These are phyloP conservation scores for Rhizopogon vinicolor DNA, from an alignment of 768 basidiomycete genomes.

Conservation along the genomic window DNA sequence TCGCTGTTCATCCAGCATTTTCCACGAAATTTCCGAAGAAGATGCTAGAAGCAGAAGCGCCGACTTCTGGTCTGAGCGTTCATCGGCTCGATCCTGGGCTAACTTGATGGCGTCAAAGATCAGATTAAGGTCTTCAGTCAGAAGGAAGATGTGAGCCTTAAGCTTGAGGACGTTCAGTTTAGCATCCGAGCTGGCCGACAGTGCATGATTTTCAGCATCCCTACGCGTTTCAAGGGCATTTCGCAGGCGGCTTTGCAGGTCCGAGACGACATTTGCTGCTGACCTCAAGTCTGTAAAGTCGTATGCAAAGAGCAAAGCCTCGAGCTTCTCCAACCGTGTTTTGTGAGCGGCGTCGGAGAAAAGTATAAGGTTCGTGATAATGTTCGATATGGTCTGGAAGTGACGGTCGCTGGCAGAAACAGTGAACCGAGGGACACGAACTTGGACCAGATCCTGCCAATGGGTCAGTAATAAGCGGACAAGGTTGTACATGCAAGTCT, in stretches of 20 bases:
- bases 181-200: constrained; percentile 29
- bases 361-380: constrained; percentile 83
- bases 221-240: constrained; percentile 50
- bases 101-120: constrained; percentile 85
- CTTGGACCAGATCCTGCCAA: constrained; percentile 69
- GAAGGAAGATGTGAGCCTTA: constrained; percentile 65
- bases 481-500: constrained; percentile 9
- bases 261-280: constrained; percentile 65
- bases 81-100: constrained; percentile 71
- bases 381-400: constrained; percentile 80
- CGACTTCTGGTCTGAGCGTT: constrained; percentile 67
- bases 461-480: constrained; percentile 7
- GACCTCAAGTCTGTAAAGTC: constrained; percentile 78
- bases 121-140: constrained; percentile 75
- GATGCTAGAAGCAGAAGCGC: constrained; percentile 78
- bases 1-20: constrained; percentile 72
- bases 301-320: constrained; percentile 81
- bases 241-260: constrained; percentile 71
- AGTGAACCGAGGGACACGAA: constrained; percentile 83
- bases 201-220: constrained; percentile 33
- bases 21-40: constrained; percentile 87
- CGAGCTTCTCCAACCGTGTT: constrained; percentile 69
- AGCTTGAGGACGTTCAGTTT: constrained; percentile 60
- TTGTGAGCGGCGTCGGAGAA: constrained; percentile 87
- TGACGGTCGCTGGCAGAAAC: constrained; percentile 81